Evolutionary conservation across 441 rosid species (phyloP).

Genomic region (Mallotus repandus): DNA sequence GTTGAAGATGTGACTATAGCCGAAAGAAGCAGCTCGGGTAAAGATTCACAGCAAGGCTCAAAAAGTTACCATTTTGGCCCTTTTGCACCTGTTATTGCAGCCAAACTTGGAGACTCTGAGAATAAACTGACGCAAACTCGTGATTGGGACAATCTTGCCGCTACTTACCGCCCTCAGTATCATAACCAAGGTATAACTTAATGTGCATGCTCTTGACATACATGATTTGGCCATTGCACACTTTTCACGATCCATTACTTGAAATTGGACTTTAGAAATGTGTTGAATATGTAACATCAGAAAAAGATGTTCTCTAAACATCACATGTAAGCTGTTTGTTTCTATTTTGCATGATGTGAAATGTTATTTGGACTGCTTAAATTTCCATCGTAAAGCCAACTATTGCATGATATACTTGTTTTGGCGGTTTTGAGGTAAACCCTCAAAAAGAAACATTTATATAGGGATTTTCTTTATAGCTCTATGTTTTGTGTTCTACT

Average conservation of each 20-base stretch:
- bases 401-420: too few relatives aligned
- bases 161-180: slow-evolving; percentile 38
- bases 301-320: too few relatives aligned
- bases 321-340: too few relatives aligned
- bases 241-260: not conserved
- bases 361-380: too few relatives aligned
- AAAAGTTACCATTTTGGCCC: slow-evolving; percentile 76
- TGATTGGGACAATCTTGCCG: slow-evolving; percentile 46
- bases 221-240: not conserved
- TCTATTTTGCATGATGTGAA: too few relatives aligned
- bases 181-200: slow-evolving; percentile 57
- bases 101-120: slow-evolving; percentile 30
- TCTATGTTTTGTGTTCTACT: too few relatives aligned
- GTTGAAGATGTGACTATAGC: slow-evolving; percentile 28
- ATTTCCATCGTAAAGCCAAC: too few relatives aligned
- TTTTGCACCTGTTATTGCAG: slow-evolving; percentile 52
- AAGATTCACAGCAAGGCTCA: slow-evolving; percentile 38
- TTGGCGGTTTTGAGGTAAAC: too few relatives aligned
- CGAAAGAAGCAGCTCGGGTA: slow-evolving; percentile 36
- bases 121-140: slow-evolving; percentile 33
- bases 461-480: too few relatives aligned
- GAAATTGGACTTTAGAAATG: not conserved
- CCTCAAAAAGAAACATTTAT: too few relatives aligned
- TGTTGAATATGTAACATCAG: too few relatives aligned
- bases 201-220: not conserved